Evolutionary conservation across 2,329 filamentous ascomycete genomes (phyloP), one percentile per base, ranked within the genome.

Genomic region (Grosmannia clavigera): DNA sequence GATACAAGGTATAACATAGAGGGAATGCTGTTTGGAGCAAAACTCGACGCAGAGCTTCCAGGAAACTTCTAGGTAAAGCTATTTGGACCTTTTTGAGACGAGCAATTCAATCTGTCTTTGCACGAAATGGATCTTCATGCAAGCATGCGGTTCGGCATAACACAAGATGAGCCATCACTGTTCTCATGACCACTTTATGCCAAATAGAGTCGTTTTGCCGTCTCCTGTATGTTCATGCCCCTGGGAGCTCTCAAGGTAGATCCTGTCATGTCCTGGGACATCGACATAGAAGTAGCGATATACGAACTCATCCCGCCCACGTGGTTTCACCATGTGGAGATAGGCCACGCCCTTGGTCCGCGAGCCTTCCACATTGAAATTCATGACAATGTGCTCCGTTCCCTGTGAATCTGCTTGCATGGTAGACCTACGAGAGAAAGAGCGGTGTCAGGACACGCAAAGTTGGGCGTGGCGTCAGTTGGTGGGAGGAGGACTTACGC

Each of bases 361-460:
- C 2, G 88, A 86, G 0, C 92, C 92, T 69, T 92, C 85, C 48
- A 95, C 87, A 70, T 94, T 84, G 71, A 96, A 96, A 66, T 90
- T 85, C 81, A 96, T 90, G 64, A 83, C 75, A 64, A 96, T 71
- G 70, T 96, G 91, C 64, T 95, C 86, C 25, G 84, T 85, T 5
- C 92, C 92, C 63, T 83, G 79, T 12, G 79, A 75, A 69, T 96
- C 92, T 7, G 81, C 90, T 63, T 82, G 82, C 27, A 83, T 75
- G 0, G 80, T 83, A 1, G 86, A 87, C 4, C 85, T 88, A 2
- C 53, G n/a, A 33, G 57, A 75, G 54, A 10, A 10, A 12, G 19
- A 11, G 31, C n/a, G n/a, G 57, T 16, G 27, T 52, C 9, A 52
- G 27, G 5, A 48, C 11, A n/a, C 1, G 6, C 33, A 35, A n/a